Evolutionary conservation across 345 rosid genomes (phyloP).

Genomic region (Syzygium aromaticum): DNA sequence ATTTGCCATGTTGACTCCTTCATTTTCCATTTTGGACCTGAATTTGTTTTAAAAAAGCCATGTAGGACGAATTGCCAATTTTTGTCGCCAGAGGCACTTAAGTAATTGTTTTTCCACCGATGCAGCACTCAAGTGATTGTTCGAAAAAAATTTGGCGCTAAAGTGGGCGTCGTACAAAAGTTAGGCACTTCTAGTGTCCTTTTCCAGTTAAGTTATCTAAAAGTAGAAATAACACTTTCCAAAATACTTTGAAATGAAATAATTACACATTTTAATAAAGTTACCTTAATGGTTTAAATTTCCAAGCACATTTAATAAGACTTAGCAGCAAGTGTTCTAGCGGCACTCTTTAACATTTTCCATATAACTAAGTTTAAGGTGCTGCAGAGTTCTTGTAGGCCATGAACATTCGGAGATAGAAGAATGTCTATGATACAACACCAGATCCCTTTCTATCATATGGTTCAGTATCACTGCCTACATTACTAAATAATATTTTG

Average conservation of each 20-base stretch:
- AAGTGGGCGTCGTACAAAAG: not conserved
- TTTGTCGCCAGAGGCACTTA: not conserved
- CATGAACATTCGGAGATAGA: not conserved
- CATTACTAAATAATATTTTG: not conserved
- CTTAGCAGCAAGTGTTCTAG: not conserved
- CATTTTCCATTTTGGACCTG: not conserved
- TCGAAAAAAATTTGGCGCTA: not conserved
- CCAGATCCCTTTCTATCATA: not conserved
- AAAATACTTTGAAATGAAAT: not conserved
- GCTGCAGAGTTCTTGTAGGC: not conserved
- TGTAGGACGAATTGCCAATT: not conserved
- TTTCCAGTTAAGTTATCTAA: not conserved
- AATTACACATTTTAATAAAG: not conserved
- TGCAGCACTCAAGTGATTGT: not conserved
- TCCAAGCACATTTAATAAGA: not conserved
- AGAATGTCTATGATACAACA: not conserved
- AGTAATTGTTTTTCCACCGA: not conserved
- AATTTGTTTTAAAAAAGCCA: not conserved
- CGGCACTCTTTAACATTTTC: not conserved
- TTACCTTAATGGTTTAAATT: not conserved
- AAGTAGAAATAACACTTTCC: not conserved
- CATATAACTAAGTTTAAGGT: not conserved
- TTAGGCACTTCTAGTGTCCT: not conserved
- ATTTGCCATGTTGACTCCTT: not conserved
- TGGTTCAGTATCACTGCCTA: not conserved